Evolutionary conservation across 2,329 filamentous ascomycete genomes (phyloP).

Genomic region (Waltergamsia citrina): DNA sequence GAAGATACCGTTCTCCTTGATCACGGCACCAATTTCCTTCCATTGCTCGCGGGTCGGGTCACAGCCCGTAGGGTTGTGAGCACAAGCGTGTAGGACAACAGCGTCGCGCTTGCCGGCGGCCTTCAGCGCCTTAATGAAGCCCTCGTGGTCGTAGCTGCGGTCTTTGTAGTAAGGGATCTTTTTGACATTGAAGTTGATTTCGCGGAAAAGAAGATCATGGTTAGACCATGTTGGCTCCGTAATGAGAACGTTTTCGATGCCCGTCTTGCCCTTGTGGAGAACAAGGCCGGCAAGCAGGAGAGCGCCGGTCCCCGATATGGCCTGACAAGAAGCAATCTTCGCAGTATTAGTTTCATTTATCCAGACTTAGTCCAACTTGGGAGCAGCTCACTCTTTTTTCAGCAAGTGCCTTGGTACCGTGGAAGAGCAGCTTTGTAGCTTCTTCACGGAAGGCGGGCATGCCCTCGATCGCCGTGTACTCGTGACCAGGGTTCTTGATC

Average conservation of each 20-base stretch:
- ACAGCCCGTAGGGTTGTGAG: conserved; percentile 27
- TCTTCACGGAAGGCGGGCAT: conserved; percentile 19
- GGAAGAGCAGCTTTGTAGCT: conserved; percentile 19
- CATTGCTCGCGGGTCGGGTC: conserved; percentile 23
- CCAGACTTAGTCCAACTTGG: background rate
- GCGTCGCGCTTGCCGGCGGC: conserved; percentile 14
- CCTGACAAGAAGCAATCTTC: conserved; percentile 24
- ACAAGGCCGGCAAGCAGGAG: conserved; percentile 22
- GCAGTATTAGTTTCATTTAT: background rate
- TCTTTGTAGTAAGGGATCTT: conserved; percentile 23
- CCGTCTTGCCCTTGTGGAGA: conserved; percentile 14
- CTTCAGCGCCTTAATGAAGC: conserved; percentile 15
- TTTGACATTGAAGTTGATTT: conserved; percentile 19
- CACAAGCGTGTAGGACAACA: conserved; percentile 24
- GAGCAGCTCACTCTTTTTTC: conserved; percentile 17
- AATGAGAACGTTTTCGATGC: conserved; percentile 21
- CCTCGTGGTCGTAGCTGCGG: conserved; percentile 19
- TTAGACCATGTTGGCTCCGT: conserved; percentile 31
- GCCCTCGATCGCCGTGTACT: conserved; percentile 27
- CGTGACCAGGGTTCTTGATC: conserved; percentile 14
- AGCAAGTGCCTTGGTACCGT: conserved; percentile 12
- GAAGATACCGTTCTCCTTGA: conserved; percentile 16
- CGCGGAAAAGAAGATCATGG: conserved; percentile 24
- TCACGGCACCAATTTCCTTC: conserved; percentile 18
- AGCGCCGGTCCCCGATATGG: conserved; percentile 30